Conservation (phyloP, 371 early-diverging fungal genomes). For the Funneliformis caledonium region DNA sequence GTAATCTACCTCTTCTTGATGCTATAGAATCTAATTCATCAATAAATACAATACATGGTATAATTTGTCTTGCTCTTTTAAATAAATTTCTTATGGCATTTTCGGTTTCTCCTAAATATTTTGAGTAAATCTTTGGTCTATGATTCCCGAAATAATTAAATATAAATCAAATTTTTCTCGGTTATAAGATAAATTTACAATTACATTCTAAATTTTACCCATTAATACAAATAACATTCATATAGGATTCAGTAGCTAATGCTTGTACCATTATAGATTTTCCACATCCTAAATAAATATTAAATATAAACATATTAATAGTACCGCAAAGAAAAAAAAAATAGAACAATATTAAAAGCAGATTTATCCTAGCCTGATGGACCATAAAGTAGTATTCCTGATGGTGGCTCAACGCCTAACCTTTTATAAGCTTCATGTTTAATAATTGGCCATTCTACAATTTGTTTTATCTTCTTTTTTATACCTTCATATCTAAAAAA, state of each 20-base stretch:
- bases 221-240: constrained; percentile 79
- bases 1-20: constrained; percentile 66
- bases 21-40: constrained; percentile 92
- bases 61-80: constrained; percentile 76
- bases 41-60: constrained; percentile 90
- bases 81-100: constrained; percentile 80
- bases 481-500: constrained; percentile 9
- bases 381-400: constrained; percentile 85
- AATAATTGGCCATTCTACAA: constrained; percentile 4
- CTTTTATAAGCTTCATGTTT: constrained; percentile 51
- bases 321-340: not conserved
- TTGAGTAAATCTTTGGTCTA: constrained; percentile 80
- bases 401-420: constrained; percentile 75
- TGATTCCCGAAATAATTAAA: constrained; percentile 34
- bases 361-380: constrained; percentile 68
- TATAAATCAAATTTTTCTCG: not conserved
- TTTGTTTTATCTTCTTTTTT: constrained; percentile 5
- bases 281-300: constrained; percentile 70
- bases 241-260: constrained; percentile 66
- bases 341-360: not conserved
- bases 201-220: constrained; percentile 53
- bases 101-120: constrained; percentile 94
- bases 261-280: constrained; percentile 84
- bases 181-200: not conserved
- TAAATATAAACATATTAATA: not conserved